Evolutionary conservation across 1,284 basidiomycete genomes (phyloP), one percentile per base, ranked within the genome.

Genomic region (Apiotrichum montevideense): DNA sequence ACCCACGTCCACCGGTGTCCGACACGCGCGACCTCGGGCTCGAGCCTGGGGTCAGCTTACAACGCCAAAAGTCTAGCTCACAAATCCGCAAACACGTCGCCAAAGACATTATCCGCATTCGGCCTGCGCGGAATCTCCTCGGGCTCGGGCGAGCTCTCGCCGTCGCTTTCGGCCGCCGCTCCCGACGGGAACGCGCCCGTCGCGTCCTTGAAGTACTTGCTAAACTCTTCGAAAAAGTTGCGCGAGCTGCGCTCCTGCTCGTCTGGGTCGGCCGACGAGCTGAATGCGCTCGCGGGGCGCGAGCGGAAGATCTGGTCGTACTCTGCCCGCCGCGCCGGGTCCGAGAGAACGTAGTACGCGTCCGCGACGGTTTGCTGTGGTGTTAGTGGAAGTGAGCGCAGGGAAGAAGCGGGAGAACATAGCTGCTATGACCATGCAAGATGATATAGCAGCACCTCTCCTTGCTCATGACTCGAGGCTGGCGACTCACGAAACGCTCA

Each of bases 261-360:
- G 37, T 66, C 67, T 21, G 67, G 63, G 35, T 71, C 65, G 6
- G 73, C 54, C 32, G 41, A 42, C 10, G 65, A 66, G 5, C 29
- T 14, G 47, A 75, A 71, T 1, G 73, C 71, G 41, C 61, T 63
- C 10, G 61, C 64, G 21, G 66, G 70, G 14, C 67, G 66, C 66
- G 73, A 88, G 84, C 69, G 67, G 69, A 70, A 73, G 4, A 92
- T 79, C 0, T 71, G 66, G 66, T 94, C 91, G 69, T 97, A 97
- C 76, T 97, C 93, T 54, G 88, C 82, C 52, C 92, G 81, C 44
- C 84, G 80, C 14, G 63, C 66, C 2, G 84, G 75, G 75, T 97
- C 90, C 0, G 90, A 94, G 33, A 98, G 83, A 7, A 96, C 89
- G 73, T 93, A 98, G 79, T 97, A 97, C 9, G 94, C 94, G 77